These are phyloP conservation scores for Cyanidioschyzon merolae DNA, from an alignment of 23 red algal genomes.

Conservation along the genomic window DNA sequence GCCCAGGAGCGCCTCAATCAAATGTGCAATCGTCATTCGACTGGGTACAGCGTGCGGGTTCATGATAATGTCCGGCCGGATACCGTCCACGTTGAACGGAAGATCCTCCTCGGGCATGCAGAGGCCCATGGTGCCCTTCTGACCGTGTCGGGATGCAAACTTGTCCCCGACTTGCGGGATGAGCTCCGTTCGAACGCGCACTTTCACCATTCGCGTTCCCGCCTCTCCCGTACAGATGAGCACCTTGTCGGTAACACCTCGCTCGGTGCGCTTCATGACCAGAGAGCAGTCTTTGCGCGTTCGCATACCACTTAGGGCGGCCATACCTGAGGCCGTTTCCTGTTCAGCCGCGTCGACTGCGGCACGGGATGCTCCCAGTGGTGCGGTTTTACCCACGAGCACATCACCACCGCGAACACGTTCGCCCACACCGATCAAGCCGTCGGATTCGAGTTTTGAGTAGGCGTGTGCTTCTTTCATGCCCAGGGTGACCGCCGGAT, in stretches of 20 bases:
- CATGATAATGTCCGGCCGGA: conserved; percentile 96
- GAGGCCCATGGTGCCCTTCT: conserved; percentile 94
- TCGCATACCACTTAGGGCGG: conserved; percentile 40
- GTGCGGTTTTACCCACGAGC: conserved; percentile 77
- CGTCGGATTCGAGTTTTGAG: conserved; percentile 82
- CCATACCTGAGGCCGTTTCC: conserved; percentile 6
- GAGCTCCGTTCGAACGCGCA: conserved; percentile 77
- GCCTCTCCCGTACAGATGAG: conserved; percentile 72
- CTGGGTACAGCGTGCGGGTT: conserved; percentile 98
- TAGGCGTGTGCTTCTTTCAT: conserved; percentile 70
- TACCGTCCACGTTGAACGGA: conserved; percentile 87
- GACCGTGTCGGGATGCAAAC: conserved; percentile 93
- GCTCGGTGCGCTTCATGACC: conserved; percentile 79
- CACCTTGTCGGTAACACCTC: conserved; percentile 86
- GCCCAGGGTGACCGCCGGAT: conserved; percentile 39
- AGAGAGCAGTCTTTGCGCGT: conserved; percentile 79
- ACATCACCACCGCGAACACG: conserved; percentile 65
- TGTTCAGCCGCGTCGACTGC: conserved; percentile 22
- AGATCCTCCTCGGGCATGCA: conserved; percentile 93
- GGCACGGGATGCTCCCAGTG: conserved; percentile 23
- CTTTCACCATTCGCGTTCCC: conserved; percentile 65
- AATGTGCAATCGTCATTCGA: conserved; percentile 95
- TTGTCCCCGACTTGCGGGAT: conserved; percentile 97
- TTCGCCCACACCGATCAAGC: conserved; percentile 62
- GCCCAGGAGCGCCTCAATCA: conserved; percentile 85